phyloP scores from a whole-genome alignment of 2,329 filamentous ascomycete species.

The Coniochaeta pulveracea region DNA sequence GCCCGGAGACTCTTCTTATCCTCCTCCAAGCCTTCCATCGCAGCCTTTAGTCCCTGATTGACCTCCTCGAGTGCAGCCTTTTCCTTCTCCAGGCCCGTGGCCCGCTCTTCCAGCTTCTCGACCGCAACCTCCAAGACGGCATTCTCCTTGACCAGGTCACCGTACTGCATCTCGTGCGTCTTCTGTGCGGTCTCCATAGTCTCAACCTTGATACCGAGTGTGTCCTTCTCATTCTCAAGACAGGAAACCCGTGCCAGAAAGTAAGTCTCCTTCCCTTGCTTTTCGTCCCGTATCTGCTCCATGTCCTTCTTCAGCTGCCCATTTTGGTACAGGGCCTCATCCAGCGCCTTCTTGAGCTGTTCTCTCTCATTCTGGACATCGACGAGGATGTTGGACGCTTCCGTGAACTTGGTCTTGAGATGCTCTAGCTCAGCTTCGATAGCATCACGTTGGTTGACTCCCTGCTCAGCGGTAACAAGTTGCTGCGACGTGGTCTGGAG shows the following conservation, averaged over 20 bases:
- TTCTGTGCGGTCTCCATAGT: slow-evolving; percentile 17
- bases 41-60: slow-evolving; percentile 7
- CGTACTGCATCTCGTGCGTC: slow-evolving; percentile 17
- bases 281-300: not conserved
- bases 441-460: not conserved
- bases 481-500: not conserved
- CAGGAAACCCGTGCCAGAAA: not conserved
- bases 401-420: slow-evolving; percentile 16
- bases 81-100: slow-evolving; percentile 13
- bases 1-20: slow-evolving; percentile 16
- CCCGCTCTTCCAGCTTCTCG: slow-evolving; percentile 2
- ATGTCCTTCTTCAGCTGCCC: not conserved
- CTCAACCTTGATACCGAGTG: slow-evolving; percentile 2
- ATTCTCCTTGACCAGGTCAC: slow-evolving; percentile 3
- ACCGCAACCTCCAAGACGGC: not conserved
- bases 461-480: not conserved
- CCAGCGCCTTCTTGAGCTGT: not conserved
- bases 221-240: slow-evolving; percentile 1
- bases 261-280: slow-evolving; percentile 1
- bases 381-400: slow-evolving; percentile 18
- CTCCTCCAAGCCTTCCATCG: slow-evolving; percentile 15
- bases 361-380: slow-evolving; percentile 7
- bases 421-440: slow-evolving; percentile 10
- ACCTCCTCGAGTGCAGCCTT: slow-evolving; percentile 8
- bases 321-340: not conserved